Base-by-base conservation (phyloP, 106 monocot genomes). In the Dioscorea zingiberensis region DNA sequence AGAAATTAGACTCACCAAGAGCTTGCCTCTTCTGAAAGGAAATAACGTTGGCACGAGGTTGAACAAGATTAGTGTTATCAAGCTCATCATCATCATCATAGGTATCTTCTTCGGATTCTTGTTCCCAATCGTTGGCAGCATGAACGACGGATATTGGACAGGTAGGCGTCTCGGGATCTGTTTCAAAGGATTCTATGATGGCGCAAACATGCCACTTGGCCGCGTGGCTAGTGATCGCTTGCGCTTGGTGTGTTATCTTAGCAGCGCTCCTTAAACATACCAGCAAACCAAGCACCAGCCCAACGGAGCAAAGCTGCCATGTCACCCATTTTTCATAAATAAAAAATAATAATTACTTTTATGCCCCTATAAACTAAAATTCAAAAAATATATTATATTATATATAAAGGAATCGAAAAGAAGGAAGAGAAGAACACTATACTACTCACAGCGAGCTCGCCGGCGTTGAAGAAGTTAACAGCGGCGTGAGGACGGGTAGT, bases 1-100 rank as follows among this genome's bases (percentile, higher is more conserved):
- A n/a, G n/a, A n/a, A n/a, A n/a, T n/a, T n/a, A 10, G 3, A 23
- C 72, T 79, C 53, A 94, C 94, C 94, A 18, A 94, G 71, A 22
- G 94, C 94, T 68, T 94, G 94, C 64, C 94, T 82, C 71, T 94
- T 94, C 25, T 94, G 90, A 58, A 85, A 94, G 24, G 94, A 82
- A 48, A 94, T 65, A 44, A 82, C 83, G 64, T 71, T 69, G n/a
- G 68, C 73, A 24, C 65, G 71, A 17, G 85, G 82, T 11, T 65
- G 69, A 23, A 87, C 47, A 2, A 84, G 49, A n/a, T 75, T 69
- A 2, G 77, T 71, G 69, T 76, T 75, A 25, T 83, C 90, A 19
- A 85, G 67, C 11, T 76, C 77, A 44, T 83, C 86, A 10, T 85
- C n/a, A n/a, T n/a, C n/a, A n/a, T n/a, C 38, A 38, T 38, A 60